These are phyloP conservation scores for Rhodomyrtus psidioides DNA, from an alignment of 441 rosid genomes.

Conservation along the genomic window DNA sequence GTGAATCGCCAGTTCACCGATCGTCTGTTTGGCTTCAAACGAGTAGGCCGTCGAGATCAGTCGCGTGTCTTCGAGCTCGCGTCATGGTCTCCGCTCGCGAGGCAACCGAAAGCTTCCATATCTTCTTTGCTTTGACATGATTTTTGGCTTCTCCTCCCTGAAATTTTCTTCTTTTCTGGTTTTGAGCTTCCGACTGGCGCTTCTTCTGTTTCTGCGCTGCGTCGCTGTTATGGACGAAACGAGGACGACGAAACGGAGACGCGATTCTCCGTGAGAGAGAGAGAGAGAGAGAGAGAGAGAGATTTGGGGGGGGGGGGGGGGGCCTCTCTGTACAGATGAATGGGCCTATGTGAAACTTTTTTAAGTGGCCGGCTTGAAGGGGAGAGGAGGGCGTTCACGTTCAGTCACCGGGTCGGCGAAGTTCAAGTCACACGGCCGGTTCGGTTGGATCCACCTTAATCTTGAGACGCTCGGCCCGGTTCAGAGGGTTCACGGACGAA, in stretches of 20 bases:
- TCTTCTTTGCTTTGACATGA: background rate
- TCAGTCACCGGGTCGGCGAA: background rate
- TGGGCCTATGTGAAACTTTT: background rate
- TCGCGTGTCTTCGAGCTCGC: background rate
- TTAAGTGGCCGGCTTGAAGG: background rate
- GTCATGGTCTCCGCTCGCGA: background rate
- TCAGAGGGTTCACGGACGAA: background rate
- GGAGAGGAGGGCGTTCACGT: background rate
- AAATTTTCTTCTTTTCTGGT: background rate
- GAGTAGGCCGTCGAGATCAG: background rate
- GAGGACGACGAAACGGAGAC: background rate
- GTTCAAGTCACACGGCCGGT: background rate
- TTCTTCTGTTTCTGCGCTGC: background rate
- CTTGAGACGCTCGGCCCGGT: background rate
- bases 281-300: rapidly evolving
- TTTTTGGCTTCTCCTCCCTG: background rate
- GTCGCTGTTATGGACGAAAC: background rate
- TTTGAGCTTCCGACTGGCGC: background rate
- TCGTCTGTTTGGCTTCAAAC: background rate
- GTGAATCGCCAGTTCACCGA: background rate
- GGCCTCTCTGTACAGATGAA: background rate
- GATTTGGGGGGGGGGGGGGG: too few species aligned
- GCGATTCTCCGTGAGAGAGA: background rate
- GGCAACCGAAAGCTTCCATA: background rate
- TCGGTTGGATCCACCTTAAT: background rate